Evolutionary conservation across 768 basidiomycete genomes (phyloP), one percentile per base, ranked within the genome.

Genomic region (Lentinula raphanica): DNA sequence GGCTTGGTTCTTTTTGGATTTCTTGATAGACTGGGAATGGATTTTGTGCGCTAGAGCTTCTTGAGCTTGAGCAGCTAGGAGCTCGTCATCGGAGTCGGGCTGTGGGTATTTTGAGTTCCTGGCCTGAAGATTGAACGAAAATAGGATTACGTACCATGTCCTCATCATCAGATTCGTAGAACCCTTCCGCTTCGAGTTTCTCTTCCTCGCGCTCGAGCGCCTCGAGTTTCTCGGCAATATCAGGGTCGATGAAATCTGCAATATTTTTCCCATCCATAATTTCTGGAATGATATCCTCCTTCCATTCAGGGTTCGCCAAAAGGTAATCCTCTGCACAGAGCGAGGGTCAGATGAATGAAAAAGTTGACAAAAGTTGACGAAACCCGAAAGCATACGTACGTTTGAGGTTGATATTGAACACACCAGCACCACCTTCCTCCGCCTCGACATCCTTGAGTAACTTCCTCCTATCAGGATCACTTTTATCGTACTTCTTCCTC

Each of bases 211-310:
- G 85, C 73, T 99, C 96, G 58, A 99, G 85, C 12, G 94, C 96
- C 67, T 98, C 96, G 48, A 99, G 86, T 74, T 94, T 96, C 73
- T 95, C 95, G 19, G 85, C 87, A 60, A 99, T 98, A 67, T 99
- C 97, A 21, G 94, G 90, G 72, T 98, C 96, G 71, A 98, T 91
- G 61, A 99, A 99, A 78, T 99, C 97, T 23, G 95, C 96, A 54
- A 98, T 75, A 75, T 99, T 99, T 83, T 98, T 98, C 75, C 97
- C 97, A 64, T 98, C 86, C 87, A 93, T 86, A 67, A 99, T 92
- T 71, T 99, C 97, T n/a, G 97, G 97, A n/a, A 98, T 89, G 63
- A 84, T 79, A 67, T 99, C 97, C 75, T 85, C 78, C 77, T 97
- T 99, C 97, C 97, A 99, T 44, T 91, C 88, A 36, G 90, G 85